These are phyloP conservation scores for Saxispiralis lemnorum DNA, from an alignment of 495 filamentous ascomycete species.

Conservation along the genomic window DNA sequence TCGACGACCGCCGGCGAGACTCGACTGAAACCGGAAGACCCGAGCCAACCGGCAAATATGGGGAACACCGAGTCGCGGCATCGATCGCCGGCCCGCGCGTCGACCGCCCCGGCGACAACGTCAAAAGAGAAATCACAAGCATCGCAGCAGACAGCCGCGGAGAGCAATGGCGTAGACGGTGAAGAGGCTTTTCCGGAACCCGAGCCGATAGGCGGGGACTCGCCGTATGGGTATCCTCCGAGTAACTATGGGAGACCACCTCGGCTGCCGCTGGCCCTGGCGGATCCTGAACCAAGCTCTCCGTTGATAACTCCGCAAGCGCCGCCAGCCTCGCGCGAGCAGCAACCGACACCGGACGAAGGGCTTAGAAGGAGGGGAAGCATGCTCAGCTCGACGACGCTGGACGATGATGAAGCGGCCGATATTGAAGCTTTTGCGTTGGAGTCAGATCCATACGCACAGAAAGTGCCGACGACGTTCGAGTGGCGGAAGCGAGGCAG, in stretches of 20 bases:
- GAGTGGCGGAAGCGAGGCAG: conserved; percentile 66
- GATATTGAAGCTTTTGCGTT: conserved; percentile 39
- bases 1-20: conserved; percentile 14
- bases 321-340: conserved; percentile 30
- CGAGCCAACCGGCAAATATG: conserved; percentile 7
- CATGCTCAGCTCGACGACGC: conserved; percentile 48
- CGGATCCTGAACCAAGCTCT: conserved; percentile 73
- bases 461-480: conserved; percentile 60
- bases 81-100: conserved; percentile 4
- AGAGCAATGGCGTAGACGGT: no score
- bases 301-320: conserved; percentile 58
- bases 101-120: conserved; percentile 4
- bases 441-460: conserved; percentile 40
- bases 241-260: conserved; percentile 55
- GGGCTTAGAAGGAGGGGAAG: conserved; percentile 32
- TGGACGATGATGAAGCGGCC: conserved; percentile 59
- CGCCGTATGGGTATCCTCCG: not conserved
- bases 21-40: conserved; percentile 9
- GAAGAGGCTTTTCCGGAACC: no score
- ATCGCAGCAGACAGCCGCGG: not conserved
- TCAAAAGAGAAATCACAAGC: not conserved
- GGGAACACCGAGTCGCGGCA: conserved; percentile 12
- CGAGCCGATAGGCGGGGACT: conserved; percentile 10
- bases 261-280: conserved; percentile 76
- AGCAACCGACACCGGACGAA: not conserved